Evolutionary conservation across 345 rosid species (phyloP).

Genomic region (Gossypium anomalum): DNA sequence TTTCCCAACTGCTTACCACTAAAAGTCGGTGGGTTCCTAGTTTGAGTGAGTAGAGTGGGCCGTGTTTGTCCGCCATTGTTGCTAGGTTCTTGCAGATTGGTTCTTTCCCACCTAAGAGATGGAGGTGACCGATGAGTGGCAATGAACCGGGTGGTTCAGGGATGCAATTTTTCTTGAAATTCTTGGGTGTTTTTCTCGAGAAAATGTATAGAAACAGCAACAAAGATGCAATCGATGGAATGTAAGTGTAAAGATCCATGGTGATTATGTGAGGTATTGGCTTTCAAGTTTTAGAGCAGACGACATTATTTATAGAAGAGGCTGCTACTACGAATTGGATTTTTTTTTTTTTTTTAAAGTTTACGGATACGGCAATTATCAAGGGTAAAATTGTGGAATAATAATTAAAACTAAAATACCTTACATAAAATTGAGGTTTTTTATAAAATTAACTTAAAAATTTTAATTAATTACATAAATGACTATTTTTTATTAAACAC

Average conservation of each 20-base stretch:
- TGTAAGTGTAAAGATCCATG: background rate
- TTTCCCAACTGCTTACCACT: constrained; percentile 42
- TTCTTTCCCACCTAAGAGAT: constrained; percentile 1
- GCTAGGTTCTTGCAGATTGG: constrained; percentile 5
- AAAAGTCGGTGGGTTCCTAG: constrained; percentile 36
- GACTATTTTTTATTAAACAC: too few species aligned
- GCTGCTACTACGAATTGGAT: too few species aligned
- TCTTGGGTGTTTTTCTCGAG: background rate
- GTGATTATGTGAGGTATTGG: background rate
- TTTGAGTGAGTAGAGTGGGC: constrained; percentile 54
- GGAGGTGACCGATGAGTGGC: constrained; percentile 15
- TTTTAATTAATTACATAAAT: too few species aligned
- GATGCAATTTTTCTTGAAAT: background rate
- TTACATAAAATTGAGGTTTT: too few species aligned
- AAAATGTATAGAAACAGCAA: background rate
- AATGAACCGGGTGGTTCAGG: constrained; percentile 7
- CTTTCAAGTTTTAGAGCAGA: background rate
- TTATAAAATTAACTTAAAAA: too few species aligned
- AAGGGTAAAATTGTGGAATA: too few species aligned
- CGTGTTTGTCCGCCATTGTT: constrained; percentile 21
- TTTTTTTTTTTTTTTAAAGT: too few species aligned
- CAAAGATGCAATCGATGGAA: background rate
- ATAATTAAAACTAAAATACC: too few species aligned
- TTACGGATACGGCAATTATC: too few species aligned
- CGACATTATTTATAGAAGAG: too few species aligned